Evolutionary conservation across 2,329 filamentous ascomycete species (phyloP), one percentile per base, ranked within the genome.

Genomic region (Ophiosphaerella narmari): DNA sequence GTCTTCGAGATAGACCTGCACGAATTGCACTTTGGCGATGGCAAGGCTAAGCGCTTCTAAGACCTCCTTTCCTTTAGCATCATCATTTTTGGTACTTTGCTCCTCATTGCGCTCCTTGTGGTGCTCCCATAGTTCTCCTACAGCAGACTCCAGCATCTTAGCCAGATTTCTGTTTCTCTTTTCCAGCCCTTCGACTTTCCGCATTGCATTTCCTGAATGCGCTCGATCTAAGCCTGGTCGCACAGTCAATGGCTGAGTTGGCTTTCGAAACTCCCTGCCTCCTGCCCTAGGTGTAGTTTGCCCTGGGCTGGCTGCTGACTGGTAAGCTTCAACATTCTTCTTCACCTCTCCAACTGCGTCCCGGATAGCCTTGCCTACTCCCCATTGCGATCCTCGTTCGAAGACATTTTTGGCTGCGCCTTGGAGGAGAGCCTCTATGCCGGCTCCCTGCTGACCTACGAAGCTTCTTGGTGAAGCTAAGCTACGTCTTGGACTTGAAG

Each of bases 311-410:
- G 45, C 50, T 12, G 58, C 61, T 11, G 63, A 56, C 55, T 89
- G 86, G 29, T 88, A 78, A 26, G 81, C 82, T 63, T 88, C 83
- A 58, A 92, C 84, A 58, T 91, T 91, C 63, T 88, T 88, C 52
- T 84, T 83, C 42, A 93, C 87, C 72, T 95, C 90, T 7, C 86
- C 87, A 66, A 94, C 82, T 14, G 90, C 89, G 59, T 90, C 89
- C n/a, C 90, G 83, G 6, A 94, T 85, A 0, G 87, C 89, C 70
- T 89, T 87, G 66, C 91, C 91, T 48, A 94, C 87, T 6, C 89
- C 89, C 54, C 91, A 84, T 64, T 85, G 87, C 71, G 92, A 88
- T 44, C 89, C 82, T 29, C 84, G 81, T 62, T 90, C 86, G 31
- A 91, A 77, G 13, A 93, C 85, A 44, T 85, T 86, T 66, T 87